Evolutionary conservation across 305 asterid genomes (phyloP).

Genomic region (Coffea humblotiana): DNA sequence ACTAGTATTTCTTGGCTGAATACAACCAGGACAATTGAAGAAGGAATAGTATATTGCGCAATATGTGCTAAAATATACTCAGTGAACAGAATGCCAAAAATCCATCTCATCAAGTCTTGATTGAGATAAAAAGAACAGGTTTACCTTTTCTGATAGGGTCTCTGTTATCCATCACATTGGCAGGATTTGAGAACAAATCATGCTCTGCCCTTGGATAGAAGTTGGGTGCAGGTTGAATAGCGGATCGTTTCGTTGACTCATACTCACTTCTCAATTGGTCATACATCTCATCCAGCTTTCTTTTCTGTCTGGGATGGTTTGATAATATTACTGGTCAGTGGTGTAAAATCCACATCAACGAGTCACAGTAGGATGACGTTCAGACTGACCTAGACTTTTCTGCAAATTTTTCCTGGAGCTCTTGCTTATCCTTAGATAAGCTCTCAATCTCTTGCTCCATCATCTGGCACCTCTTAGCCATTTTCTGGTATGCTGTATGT

Average conservation of each 20-base stretch:
- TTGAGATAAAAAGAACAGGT: slow-evolving; percentile 24
- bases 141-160: slow-evolving; percentile 72
- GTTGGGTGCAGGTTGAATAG: slow-evolving; percentile 70
- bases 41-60: neutral
- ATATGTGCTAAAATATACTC: neutral
- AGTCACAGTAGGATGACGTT: neutral
- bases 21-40: slow-evolving; percentile 12
- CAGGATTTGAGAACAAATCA: slow-evolving; percentile 70
- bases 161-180: slow-evolving; percentile 61
- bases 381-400: slow-evolving; percentile 82
- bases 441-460: slow-evolving; percentile 83
- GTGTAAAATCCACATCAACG: slow-evolving; percentile 1
- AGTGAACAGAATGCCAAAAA: neutral
- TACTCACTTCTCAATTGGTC: slow-evolving; percentile 81
- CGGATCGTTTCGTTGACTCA: slow-evolving; percentile 69
- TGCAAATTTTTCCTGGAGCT: slow-evolving; percentile 85
- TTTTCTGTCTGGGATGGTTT: slow-evolving; percentile 67
- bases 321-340: slow-evolving; percentile 10
- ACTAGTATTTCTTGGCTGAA: slow-evolving; percentile 22
- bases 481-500: slow-evolving; percentile 80
- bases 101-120: neutral
- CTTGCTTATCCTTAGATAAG: slow-evolving; percentile 79
- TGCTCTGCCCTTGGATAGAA: slow-evolving; percentile 66
- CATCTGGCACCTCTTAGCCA: slow-evolving; percentile 79
- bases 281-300: slow-evolving; percentile 98